These are phyloP conservation scores for Echinosophora koreensis DNA, from an alignment of 306 rosid genomes.

Conservation along the genomic window DNA sequence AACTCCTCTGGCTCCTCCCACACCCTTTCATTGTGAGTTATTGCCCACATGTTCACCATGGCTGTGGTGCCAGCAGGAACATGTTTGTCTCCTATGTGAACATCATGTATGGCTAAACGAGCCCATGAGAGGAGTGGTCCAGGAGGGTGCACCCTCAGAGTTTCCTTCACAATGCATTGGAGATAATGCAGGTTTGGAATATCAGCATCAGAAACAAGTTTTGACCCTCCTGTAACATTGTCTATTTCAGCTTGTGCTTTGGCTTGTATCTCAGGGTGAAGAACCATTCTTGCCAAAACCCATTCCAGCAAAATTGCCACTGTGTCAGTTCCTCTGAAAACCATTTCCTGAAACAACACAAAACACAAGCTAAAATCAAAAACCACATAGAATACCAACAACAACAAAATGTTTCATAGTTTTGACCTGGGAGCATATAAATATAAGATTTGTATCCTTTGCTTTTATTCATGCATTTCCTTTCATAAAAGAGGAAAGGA, in stretches of 20 bases:
- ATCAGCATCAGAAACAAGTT: slow-evolving; percentile 57
- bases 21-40: slow-evolving; percentile 61
- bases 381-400: background rate
- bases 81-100: slow-evolving; percentile 53
- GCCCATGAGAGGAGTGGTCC: slow-evolving; percentile 94
- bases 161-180: slow-evolving; percentile 75
- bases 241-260: slow-evolving; percentile 69
- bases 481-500: no score
- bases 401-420: background rate
- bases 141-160: slow-evolving; percentile 79
- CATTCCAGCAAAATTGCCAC: slow-evolving; percentile 86
- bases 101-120: slow-evolving; percentile 71
- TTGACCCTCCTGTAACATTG: slow-evolving; percentile 1
- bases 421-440: no score
- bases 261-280: slow-evolving; percentile 77
- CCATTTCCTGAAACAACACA: slow-evolving; percentile 69
- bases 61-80: slow-evolving; percentile 80
- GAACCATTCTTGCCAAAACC: slow-evolving; percentile 90
- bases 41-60: slow-evolving; percentile 90
- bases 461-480: no score
- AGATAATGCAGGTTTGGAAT: slow-evolving; percentile 67
- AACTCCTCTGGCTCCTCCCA: slow-evolving; percentile 62
- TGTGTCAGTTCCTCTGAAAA: slow-evolving; percentile 90
- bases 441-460: no score
- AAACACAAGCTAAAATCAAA: background rate